Evolutionary conservation across 2,329 filamentous ascomycete species (phyloP), one percentile per base, ranked within the genome.

Genomic region (Metarhizium album): DNA sequence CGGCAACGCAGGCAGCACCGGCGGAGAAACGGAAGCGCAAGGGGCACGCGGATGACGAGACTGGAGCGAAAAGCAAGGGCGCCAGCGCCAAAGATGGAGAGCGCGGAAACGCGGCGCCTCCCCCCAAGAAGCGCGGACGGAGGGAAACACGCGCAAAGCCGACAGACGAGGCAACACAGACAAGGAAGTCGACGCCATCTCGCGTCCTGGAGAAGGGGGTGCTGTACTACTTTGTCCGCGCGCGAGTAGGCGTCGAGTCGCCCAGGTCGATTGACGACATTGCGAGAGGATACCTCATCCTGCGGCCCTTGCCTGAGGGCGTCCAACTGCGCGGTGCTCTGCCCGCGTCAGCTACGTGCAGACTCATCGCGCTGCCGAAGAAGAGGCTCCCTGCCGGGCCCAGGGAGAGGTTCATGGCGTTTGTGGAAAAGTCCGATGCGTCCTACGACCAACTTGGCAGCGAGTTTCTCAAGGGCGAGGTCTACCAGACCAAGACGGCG

Each of bases 201-300:
- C 7, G 5, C 6, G 81, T 95, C 23, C 74, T 94, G 2, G 90
- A 96, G 62, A 95, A 93, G 61, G 90, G 90, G 3, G 78, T 93
- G 58, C 83, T 95, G 58, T 95, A 95, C 73, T 95, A 95, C 75
- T 94, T 95, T 72, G 84, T 86, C 60, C 83, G 90, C 18, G 82
- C 82, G 7, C 83, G 88, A 13, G 87, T 95, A 37, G 80, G 81
- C 47, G 75, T 87, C 24, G 79, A 88, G 4, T 75, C 87, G 6
- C 83, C 88, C 0, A 75, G 83, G 18, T 75, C 77, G 45, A 73
- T 91, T 1, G 69, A 77, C 40, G 89, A 95, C 48, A 78, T 95
- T 46, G 81, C 86, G 42, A 83, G 88, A 46, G 89, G 78, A 55
- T 91, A 85, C 70, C 83, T 95, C 59, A 76, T 95, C 14, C 76